Conservation (phyloP, 805 yeast genomes). For the Lachancea sp. region DNA sequence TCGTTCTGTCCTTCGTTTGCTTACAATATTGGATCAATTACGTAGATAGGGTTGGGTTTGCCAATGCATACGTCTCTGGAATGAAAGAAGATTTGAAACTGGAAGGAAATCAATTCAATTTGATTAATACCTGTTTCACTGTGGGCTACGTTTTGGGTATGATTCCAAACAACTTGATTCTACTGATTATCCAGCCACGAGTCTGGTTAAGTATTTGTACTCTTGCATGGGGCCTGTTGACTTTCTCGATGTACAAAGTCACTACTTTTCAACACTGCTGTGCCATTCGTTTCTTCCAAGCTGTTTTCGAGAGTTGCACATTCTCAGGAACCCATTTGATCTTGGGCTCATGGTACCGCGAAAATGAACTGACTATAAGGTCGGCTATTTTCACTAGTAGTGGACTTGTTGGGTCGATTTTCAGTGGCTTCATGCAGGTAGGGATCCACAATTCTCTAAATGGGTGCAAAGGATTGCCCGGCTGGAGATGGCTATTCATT, state of each 20-base stretch:
- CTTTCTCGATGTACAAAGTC: slow-evolving; percentile 43
- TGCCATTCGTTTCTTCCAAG: slow-evolving; percentile 51
- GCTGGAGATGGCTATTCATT: slow-evolving; percentile 60
- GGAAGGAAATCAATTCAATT: slow-evolving; percentile 42
- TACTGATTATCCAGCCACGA: slow-evolving; percentile 44
- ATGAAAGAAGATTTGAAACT: slow-evolving; percentile 47
- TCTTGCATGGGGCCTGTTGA: slow-evolving; percentile 46
- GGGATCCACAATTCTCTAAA: slow-evolving; percentile 42
- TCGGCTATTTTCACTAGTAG: slow-evolving; percentile 47
- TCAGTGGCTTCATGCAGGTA: slow-evolving; percentile 46
- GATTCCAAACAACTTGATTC: slow-evolving; percentile 49
- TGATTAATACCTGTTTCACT: slow-evolving; percentile 46
- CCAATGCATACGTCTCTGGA: slow-evolving; percentile 54
- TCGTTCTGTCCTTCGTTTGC: slow-evolving; percentile 20
- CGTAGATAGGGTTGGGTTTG: slow-evolving; percentile 44
- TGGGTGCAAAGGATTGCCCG: slow-evolving; percentile 41
- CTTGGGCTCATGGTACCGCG: slow-evolving; percentile 44
- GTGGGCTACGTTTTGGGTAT: slow-evolving; percentile 52
- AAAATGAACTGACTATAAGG: slow-evolving; percentile 40
- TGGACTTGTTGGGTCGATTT: slow-evolving; percentile 45
- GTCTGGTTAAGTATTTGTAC: slow-evolving; percentile 46
- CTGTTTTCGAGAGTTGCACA: slow-evolving; percentile 49
- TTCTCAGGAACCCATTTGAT: slow-evolving; percentile 45
- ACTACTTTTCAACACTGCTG: slow-evolving; percentile 41
- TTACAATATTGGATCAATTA: slow-evolving; percentile 37